Evolutionary conservation across 2,329 filamentous ascomycete species (phyloP), one percentile per base, ranked within the genome.

Genomic region (Corinectria fuckeliana): DNA sequence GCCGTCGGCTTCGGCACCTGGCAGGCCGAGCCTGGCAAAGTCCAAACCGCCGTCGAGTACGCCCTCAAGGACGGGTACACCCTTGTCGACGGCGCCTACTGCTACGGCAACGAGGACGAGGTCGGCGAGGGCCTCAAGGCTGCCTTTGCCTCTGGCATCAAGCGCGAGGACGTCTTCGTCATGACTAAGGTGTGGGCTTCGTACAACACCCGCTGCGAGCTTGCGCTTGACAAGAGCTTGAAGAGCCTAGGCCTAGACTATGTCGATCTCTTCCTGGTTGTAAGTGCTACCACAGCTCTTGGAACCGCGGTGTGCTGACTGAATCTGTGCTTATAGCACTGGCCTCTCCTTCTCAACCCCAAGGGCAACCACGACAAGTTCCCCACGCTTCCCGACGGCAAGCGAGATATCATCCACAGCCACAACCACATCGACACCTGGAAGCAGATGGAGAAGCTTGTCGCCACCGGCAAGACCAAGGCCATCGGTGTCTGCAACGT

Each of bases 111-210:
- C 75, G 92, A 96, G 77, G 84, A 89, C 47, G 91, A 94, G 75
- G 92, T 96, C 14, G 92, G 92, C 63, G 80, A 88, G 72, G 92
- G 90, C 9, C 83, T 96, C 53, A 86, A 87, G 72, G 88, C 91
- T 56, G 91, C 90, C 26, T 87, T 94, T 70, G 81, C 80, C 23
- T 79, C 86, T 5, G 91, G 91, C 21, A 81, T 91, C 69, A 90
- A 89, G 82, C 85, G 92, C 61, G 85, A 90, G 74, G 91, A 96
- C 58, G 78, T 96, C 62, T 96, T 95, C 78, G 86, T 96, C 59
- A 91, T 91, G 54, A 92, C 88, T 70, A 96, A 96, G 83, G 84
- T 93, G 34, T 96, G 92, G 91, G 89, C 88, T 71, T 92, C 90
- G 50, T 93, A 91, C 79, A 88, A 90, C 75, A 86, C 85, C 32